Evolutionary conservation across 2,329 filamentous ascomycete genomes (phyloP).

Genomic region (Epichloe brachyelytri): DNA sequence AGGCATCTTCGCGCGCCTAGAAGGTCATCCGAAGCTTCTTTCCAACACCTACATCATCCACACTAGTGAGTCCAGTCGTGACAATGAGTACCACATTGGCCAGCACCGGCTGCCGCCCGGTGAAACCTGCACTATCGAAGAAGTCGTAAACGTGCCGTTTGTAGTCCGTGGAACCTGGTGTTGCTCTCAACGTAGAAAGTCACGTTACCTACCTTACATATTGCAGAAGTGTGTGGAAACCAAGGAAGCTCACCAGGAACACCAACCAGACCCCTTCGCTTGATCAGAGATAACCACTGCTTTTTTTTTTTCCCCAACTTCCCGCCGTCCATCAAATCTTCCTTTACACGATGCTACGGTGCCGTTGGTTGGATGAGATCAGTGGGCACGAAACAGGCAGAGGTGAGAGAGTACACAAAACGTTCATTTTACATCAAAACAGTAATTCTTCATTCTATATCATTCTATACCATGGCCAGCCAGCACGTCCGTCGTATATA

Average conservation of each 20-base stretch:
- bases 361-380: background rate
- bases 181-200: conserved; percentile 27
- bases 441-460: no score
- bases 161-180: conserved; percentile 40
- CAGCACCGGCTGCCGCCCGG: conserved; percentile 46
- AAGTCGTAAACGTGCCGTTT: conserved; percentile 46
- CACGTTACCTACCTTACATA: conserved; percentile 41
- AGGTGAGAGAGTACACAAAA: background rate
- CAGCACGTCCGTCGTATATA: no score
- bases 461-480: no score
- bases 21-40: no score
- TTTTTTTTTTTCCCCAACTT: background rate
- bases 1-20: no score
- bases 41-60: no score
- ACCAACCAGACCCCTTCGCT: conserved; percentile 48
- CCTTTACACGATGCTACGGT: no score
- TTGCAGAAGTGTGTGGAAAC: conserved; percentile 37
- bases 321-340: no score
- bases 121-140: conserved; percentile 45
- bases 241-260: conserved; percentile 25
- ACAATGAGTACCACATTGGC: conserved; percentile 49
- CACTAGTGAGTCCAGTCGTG: conserved; percentile 10
- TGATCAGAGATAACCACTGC: conserved; percentile 41
- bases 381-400: background rate
- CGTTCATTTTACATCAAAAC: background rate